A percentile compares a stretch with the other conserved stretches of the same genome.
Conservation (phyloP, 495 filamentous ascomycete genomes). For the Entonaema liquescens region DNA sequence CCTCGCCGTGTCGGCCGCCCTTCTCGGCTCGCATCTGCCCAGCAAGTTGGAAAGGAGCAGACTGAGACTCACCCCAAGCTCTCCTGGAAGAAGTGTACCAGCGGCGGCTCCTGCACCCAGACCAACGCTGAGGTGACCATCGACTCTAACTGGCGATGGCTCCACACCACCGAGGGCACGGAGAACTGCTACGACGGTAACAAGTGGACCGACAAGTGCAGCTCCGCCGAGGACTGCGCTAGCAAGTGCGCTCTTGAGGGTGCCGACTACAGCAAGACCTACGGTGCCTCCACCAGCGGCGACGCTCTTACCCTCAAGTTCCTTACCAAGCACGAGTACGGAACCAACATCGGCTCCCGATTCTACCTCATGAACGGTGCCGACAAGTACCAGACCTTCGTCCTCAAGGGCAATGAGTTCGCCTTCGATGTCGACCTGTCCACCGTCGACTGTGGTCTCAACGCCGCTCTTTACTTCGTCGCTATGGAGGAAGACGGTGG, state of each 20-base stretch:
- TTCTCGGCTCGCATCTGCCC: constrained; percentile 56
- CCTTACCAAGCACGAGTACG: constrained; percentile 61
- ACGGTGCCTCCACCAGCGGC: constrained; percentile 59
- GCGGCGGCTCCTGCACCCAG: constrained; percentile 58
- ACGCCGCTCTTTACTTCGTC: constrained; percentile 68
- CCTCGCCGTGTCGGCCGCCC: constrained; percentile 49
- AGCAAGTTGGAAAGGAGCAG: constrained; percentile 65
- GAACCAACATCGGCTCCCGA: constrained; percentile 62
- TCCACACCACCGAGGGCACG: constrained; percentile 47
- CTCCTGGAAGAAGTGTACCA: constrained; percentile 65
- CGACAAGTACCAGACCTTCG: constrained; percentile 65
- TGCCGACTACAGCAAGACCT: constrained; percentile 58
- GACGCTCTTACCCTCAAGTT: constrained; percentile 62
- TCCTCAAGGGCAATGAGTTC: constrained; percentile 65
- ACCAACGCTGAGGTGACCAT: constrained; percentile 54
- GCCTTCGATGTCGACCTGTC: constrained; percentile 68
- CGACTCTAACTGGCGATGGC: constrained; percentile 65
- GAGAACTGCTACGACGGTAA: constrained; percentile 64
- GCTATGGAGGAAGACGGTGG: constrained; percentile 67
- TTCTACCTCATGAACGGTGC: constrained; percentile 63
- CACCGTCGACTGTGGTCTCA: constrained; percentile 63
- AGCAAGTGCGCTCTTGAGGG: constrained; percentile 59
- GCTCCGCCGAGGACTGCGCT: constrained; percentile 50
- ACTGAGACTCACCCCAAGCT: constrained; percentile 67
- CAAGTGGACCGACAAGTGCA: constrained; percentile 56